Base-by-base conservation (phyloP, 164 flowering plant species). In the Kalanchoe fedtschenkoi region DNA sequence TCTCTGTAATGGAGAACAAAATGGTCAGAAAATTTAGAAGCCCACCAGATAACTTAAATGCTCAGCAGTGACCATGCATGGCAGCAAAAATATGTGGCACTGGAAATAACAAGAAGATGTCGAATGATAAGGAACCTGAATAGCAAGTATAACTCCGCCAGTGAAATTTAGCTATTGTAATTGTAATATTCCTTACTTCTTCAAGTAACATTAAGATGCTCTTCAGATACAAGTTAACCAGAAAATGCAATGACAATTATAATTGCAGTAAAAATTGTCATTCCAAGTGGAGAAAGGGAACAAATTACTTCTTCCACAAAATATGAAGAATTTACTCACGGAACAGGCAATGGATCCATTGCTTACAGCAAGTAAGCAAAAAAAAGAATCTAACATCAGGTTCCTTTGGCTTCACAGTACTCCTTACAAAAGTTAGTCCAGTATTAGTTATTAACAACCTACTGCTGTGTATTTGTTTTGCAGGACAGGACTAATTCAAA, bases 1-100 rank as follows among this genome's bases (percentile, higher is more conserved):
- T 89, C 64, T 89, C 96, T 89, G 85, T 51, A 70, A 55, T 34
- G 6, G 4, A 24, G 8, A 62, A 62, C 43, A 13, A 34, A 14
- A 62, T 30, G 26, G 29, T 39, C 5, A 68, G 44, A 58, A n/a
- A 11, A 51, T 3, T 21, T 51, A 28, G 8, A 37, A 37, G 39
- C 39, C 24, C 28, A 6, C 7, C 29, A 8, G 7, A 22, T 21
- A 19, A 0, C 19, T 46, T 24, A 46, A 46, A 46, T 22, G 30
- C 24, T 47, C 29, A 8, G 22, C 28, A 22, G 28, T 21, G 15
- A 47, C 14, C 11, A 10, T 47, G 24, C 28, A 47, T 47, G 22
- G 54, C 29, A 47, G 39, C 11, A 37, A 2, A 37, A 15, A 37
- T 9, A 9, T 37, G 13, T 8, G 39, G 39, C 39, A n/a, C n/a